Base-by-base conservation (phyloP, 306 rosid genomes). In the Elaeagnus macrophylla region DNA sequence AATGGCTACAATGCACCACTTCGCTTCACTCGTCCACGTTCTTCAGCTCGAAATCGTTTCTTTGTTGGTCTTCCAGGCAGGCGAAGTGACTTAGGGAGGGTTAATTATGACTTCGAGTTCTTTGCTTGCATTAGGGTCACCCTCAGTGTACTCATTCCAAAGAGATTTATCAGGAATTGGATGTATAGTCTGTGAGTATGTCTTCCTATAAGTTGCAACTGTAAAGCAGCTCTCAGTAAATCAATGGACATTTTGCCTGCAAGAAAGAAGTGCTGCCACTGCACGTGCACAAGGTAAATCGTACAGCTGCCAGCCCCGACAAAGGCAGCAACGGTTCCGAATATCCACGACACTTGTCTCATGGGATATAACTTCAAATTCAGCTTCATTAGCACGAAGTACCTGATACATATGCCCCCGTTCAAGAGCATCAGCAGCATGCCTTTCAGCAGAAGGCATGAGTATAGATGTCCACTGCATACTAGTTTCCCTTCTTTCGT, bases 401-500 rank as follows among this genome's bases (percentile, higher is more conserved):
- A 86, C 95, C 80, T 86, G 95, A 58, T 78, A 80, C 14, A 88
- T 78, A 12, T 88, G 81, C 2, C 82, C 95, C 7, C 81, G 81
- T 65, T 86, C 95, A 35, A 83, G 88, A 18, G 95, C 95, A 48
- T 86, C 95, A 0, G 83, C 83, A 1, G 82, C 95, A 36, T 63
- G 81, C 45, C 83, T 75, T 81, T 86, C 95, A 1, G 91, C 95
- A 9, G 79, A 62, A 57, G 95, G 95, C 19, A 86, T 91, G 17
- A 86, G 91, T 64, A 86, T 86, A 2, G 88, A 80, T 54, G 95
- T 69, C 95, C 95, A 86, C 77, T 86, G 95, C 95, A 86, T 86
- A 37, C 95, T 86, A 59, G 81, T 76, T 65, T 86, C 95, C 16
- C 95, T 68, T 18, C 95, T 85, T 64, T 86, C 95, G 53, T 86